Percentiles rank a stretch among this genome's conserved stretches.
phyloP scores from a whole-genome alignment of 176 grass and related monocot genomes.

The Avena eriantha region DNA sequence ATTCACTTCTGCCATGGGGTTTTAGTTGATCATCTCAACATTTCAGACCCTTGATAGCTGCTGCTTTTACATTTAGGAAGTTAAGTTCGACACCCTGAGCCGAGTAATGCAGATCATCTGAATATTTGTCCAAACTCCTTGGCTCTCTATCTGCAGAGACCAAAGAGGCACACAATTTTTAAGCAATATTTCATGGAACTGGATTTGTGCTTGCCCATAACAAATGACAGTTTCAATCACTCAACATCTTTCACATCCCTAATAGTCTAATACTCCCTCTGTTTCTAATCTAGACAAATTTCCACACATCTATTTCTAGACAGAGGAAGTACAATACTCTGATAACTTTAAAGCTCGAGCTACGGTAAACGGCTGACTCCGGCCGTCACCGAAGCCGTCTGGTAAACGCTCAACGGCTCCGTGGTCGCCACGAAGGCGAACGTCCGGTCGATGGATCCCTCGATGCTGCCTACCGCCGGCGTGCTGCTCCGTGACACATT shows the following conservation, averaged over 20 bases:
- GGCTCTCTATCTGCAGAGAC: background rate
- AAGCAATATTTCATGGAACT: no score
- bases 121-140: background rate
- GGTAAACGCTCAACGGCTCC: background rate
- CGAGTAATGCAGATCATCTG: no score
- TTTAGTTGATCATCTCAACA: background rate
- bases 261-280: no score
- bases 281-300: no score
- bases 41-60: background rate
- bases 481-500: background rate
- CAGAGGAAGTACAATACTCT: no score
- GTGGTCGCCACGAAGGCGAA: background rate
- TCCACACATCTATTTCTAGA: no score
- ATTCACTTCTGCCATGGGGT: background rate
- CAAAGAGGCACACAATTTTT: no score
- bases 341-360: no score
- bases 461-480: background rate
- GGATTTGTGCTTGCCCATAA: no score
- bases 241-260: no score
- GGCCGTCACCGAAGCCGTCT: background rate
- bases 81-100: background rate
- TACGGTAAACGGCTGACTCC: no score
- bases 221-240: no score
- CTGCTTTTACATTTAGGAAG: background rate
- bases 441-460: background rate